Percentiles rank a stretch among this genome's conserved stretches.
phyloP scores from a whole-genome alignment of 257 asterid species.

The Ophiorrhiza pumila region DNA sequence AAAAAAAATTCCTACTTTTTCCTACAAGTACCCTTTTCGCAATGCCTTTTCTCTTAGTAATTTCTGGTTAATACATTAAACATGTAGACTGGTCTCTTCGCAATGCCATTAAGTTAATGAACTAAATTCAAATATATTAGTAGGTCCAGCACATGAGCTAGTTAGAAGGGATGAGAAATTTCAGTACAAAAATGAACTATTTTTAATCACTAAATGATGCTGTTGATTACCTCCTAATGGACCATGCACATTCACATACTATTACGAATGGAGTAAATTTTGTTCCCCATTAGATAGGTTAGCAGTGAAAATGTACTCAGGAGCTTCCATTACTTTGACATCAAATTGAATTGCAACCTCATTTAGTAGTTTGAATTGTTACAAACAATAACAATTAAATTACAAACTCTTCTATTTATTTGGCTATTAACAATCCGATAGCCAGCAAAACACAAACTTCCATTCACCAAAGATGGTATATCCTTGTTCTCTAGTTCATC shows the following conservation, averaged over 20 bases:
- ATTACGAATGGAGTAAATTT: background rate
- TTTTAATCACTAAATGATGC: background rate
- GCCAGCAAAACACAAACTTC: no score
- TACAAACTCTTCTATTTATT: background rate
- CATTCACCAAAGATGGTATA: background rate
- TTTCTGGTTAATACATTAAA: background rate
- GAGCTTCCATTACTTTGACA: background rate
- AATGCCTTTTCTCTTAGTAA: background rate
- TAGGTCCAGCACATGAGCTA: background rate
- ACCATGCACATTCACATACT: background rate
- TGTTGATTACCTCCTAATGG: background rate
- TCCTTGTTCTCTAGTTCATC: background rate
- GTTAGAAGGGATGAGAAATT: background rate
- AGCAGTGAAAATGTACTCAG: background rate
- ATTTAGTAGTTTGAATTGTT: background rate
- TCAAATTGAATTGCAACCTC: background rate
- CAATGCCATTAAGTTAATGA: background rate
- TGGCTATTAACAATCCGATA: background rate
- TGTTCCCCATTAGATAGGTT: background rate
- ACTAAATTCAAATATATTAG: background rate
- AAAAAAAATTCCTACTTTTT: background rate
- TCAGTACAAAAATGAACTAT: background rate
- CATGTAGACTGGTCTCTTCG: background rate
- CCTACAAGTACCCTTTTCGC: background rate
- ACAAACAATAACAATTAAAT: no score